A percentile compares a stretch with the other conserved stretches of the same genome.
Conservation (phyloP, 768 basidiomycete genomes). For the Tremella yokohamensis region DNA sequence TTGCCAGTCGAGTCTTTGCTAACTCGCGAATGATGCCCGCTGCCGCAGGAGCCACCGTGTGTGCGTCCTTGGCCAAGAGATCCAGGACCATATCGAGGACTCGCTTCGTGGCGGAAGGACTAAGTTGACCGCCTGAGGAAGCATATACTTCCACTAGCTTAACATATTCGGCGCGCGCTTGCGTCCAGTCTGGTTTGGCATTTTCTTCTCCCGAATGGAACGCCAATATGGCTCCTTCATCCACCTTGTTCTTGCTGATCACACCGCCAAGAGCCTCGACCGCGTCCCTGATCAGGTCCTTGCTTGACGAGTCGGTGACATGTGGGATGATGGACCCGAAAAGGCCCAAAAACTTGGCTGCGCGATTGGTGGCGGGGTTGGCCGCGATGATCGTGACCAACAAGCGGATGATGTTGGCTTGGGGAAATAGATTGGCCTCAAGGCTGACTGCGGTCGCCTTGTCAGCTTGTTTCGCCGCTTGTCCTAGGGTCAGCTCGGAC, state of each 20-base stretch:
- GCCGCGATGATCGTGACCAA: conserved; percentile 44
- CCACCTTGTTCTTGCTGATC: conserved; percentile 23
- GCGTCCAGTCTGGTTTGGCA: conserved; percentile 24
- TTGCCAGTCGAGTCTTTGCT: conserved; percentile 27
- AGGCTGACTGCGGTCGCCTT: conserved; percentile 25
- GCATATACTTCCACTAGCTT: conserved; percentile 34
- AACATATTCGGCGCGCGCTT: conserved; percentile 29
- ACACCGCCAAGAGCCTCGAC: conserved; percentile 36
- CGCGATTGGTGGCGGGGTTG: conserved; percentile 28
- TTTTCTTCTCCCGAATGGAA: conserved; percentile 23
- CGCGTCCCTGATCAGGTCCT: conserved; percentile 23
- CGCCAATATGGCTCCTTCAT: conserved; percentile 24
- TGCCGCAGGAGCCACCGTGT: conserved; percentile 19
- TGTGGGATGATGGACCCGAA: conserved; percentile 27
- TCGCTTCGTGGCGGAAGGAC: conserved; percentile 16
- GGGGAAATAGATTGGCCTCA: conserved; percentile 28
- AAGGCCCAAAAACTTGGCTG: conserved; percentile 23
- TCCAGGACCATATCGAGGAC: conserved; percentile 35
- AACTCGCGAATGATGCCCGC: conserved; percentile 23
- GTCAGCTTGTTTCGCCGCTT: conserved; percentile 28
- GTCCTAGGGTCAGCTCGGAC: conserved; percentile 32
- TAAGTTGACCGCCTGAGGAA: conserved; percentile 28
- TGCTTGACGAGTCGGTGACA: conserved; percentile 21
- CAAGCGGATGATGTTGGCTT: conserved; percentile 35
- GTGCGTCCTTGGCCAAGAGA: conserved; percentile 20